Percentiles rank a stretch among this genome's conserved stretches.
phyloP scores from a whole-genome alignment of 140 eudicot genomes.

The Ambrosia hybrid region DNA sequence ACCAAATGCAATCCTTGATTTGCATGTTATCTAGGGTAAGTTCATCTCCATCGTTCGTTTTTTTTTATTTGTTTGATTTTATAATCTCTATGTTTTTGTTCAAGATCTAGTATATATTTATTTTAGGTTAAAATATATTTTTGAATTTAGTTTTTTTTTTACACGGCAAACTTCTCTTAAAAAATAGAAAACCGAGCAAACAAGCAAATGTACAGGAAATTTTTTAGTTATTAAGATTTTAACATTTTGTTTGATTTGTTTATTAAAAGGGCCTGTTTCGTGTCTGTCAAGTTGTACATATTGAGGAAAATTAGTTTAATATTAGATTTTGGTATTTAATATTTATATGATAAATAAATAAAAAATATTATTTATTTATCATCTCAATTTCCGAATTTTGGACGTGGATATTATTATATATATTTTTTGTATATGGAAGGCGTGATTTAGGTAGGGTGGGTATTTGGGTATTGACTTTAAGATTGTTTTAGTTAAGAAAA shows the following conservation, averaged over 20 bases:
- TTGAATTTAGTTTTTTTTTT: no score
- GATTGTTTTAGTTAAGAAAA: background rate
- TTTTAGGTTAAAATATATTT: background rate
- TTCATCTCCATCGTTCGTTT: constrained; percentile 2
- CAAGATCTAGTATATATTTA: background rate
- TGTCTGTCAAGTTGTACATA: background rate
- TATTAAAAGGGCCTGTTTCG: no score
- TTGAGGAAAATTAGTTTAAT: background rate
- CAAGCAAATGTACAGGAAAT: no score
- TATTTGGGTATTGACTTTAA: constrained; percentile 5
- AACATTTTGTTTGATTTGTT: no score
- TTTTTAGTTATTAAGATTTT: no score
- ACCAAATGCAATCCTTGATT: constrained; percentile 78
- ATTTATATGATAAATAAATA: background rate
- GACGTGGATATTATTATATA: background rate
- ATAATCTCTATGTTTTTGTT: background rate
- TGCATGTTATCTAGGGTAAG: constrained; percentile 73
- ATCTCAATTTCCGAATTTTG: background rate
- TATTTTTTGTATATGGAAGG: background rate
- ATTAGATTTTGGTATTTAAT: no score
- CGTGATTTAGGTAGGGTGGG: background rate
- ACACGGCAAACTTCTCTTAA: no score
- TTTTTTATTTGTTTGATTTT: background rate
- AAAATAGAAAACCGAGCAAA: no score
- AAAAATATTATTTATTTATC: background rate